Base-by-base conservation (phyloP, 192 early-diverging fungal species). In the Backusella luteola region DNA sequence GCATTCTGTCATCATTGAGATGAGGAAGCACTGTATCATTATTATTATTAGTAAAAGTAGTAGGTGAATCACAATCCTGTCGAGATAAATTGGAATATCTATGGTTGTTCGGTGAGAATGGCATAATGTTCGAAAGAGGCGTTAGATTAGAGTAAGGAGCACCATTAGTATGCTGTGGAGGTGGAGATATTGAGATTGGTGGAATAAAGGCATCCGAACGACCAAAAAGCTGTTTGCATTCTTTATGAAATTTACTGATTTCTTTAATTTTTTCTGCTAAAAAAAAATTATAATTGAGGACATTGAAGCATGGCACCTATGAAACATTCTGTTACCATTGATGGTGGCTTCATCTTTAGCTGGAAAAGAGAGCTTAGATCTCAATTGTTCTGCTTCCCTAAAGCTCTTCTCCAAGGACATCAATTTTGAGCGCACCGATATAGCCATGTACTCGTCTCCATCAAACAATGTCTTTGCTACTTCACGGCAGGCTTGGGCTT, bases 241-340 rank as follows among this genome's bases (percentile, higher is more conserved):
- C 67, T 36, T 68, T 68, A 36, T 68, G 19, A 36, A 68, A 68
- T 68, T 68, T 68, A 6, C 67, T 68, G 8, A 34, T n/a, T 32
- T 68, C 67, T 68, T 68, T 68, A 68, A 68, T 68, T 68, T 68
- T 68, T 36, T 68, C 67, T 68, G 29, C 36, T 32, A 68, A 68
- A 35, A 32, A 68, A 19, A 19, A 35, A 29, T 63, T 63, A 68
- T 34, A 34, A 68, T 34, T 12, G 38, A 32, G 14, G 15, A 21
- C 4, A 67, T 6, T 23, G 21, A 63, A 21, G 5, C 6, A n/a
- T 8, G 26, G 6, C 67, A 34, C 17, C 9, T 29, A 29, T 59
- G 9, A 59, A 63, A 29, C 12, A 63, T 12, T 14, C 8, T 4
- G 26, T 35, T 68, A 68, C 67, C 67, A 68, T 35, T 68, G 17